phyloP scores from a whole-genome alignment of 805 yeast species.

The Jamesozyma hellenica region DNA sequence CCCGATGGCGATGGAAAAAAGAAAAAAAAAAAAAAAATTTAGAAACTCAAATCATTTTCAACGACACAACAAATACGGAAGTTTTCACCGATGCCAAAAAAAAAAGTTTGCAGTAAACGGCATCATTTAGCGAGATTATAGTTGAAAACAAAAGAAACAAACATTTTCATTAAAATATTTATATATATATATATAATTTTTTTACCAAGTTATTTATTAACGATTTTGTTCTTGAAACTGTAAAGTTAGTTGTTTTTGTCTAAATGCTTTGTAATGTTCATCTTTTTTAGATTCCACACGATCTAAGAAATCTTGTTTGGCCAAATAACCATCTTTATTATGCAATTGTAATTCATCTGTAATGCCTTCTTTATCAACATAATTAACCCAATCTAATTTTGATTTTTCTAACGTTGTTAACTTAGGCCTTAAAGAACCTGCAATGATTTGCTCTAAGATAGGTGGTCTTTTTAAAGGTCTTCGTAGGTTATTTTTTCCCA shows the following conservation, averaged over 20 bases:
- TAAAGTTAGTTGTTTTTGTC: constrained; percentile 28
- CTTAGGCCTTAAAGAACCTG: constrained; percentile 61
- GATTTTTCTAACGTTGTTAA: constrained; percentile 89
- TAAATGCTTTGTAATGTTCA: constrained; percentile 30
- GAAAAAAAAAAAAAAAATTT: neutral
- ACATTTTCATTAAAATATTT: too few species aligned
- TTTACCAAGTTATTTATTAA: too few species aligned
- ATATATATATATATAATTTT: too few species aligned
- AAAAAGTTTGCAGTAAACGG: too few species aligned
- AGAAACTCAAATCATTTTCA: neutral
- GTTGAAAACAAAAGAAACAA: too few species aligned
- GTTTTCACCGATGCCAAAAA: too few species aligned
- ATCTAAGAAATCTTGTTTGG: constrained; percentile 78
- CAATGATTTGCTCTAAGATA: constrained; percentile 63
- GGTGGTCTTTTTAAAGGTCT: constrained; percentile 65
- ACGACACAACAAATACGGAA: too few species aligned
- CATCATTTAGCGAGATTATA: too few species aligned
- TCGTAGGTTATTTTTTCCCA: constrained; percentile 32
- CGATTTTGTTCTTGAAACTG: constrained; percentile 10
- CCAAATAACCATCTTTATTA: constrained; percentile 85
- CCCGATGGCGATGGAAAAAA: too few species aligned
- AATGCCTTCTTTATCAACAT: constrained; percentile 79
- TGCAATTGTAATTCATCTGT: constrained; percentile 69
- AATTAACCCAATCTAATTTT: constrained; percentile 87
- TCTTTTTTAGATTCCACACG: constrained; percentile 49